These are phyloP conservation scores for Phytopythium kandeliae DNA, from an alignment of 352 stramenopile species.

Conservation along the genomic window DNA sequence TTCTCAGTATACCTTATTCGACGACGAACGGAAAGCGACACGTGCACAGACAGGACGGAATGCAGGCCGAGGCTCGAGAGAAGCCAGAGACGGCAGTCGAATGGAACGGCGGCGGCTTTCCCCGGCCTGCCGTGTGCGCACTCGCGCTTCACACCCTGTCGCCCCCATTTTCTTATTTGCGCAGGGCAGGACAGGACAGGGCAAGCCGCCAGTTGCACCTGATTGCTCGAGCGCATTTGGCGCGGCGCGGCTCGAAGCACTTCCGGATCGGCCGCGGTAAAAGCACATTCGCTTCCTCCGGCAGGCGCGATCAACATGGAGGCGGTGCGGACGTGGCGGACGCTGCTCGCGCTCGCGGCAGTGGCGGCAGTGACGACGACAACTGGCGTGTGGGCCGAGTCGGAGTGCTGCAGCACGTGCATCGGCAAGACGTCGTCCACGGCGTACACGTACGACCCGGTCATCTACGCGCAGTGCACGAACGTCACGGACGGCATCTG, in stretches of 20 bases:
- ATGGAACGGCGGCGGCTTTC: not conserved
- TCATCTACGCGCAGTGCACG: constrained; percentile 49
- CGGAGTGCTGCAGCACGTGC: constrained; percentile 55
- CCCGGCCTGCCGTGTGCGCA: not conserved
- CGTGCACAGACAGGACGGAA: no score
- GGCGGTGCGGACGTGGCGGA: not conserved
- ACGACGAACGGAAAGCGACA: no score
- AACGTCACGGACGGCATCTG: constrained; percentile 44
- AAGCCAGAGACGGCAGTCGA: constrained; percentile 3
- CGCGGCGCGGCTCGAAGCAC: not conserved
- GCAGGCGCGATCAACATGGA: not conserved
- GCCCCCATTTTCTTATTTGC: not conserved
- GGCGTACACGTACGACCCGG: constrained; percentile 61
- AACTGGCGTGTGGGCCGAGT: constrained; percentile 9
- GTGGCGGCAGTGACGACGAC: constrained; percentile 1
- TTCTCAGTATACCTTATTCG: no score
- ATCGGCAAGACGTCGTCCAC: constrained; percentile 59
- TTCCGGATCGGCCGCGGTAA: not conserved
- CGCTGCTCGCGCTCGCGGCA: not conserved
- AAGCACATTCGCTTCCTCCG: not conserved
- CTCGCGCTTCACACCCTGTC: not conserved
- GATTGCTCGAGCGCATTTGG: not conserved
- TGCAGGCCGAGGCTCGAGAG: not conserved
- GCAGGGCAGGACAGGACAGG: no score
- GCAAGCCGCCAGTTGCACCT: not conserved